Base-by-base conservation (phyloP, 2,329 filamentous ascomycete genomes). In the Cladosporium austrohemisphaericum region DNA sequence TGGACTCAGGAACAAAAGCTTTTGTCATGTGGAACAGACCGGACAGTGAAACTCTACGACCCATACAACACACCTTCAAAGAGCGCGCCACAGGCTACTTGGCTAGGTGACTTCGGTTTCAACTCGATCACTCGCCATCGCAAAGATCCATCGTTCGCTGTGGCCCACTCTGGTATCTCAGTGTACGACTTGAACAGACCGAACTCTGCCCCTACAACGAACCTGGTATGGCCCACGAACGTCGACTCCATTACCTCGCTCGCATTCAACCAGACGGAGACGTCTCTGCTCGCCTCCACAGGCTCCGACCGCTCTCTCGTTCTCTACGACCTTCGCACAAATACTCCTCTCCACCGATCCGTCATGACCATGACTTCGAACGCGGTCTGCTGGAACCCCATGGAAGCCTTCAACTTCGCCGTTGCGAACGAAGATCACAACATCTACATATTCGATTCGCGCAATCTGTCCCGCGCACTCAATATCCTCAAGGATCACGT, bases 371-470 rank as follows among this genome's bases (percentile, higher is more conserved):
- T 98, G 58, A 83, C 90, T 29, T 86, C 82, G 52, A 96, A 95
- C 71, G 80, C 84, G 41, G 78, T 96, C 45, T 79, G 86, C 35
- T 98, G 92, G 89, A 96, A 96, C 59, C 93, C 93, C 0, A 93
- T 96, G 85, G 91, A 95, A 68, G 87, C 90, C 6, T 95, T 95
- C 76, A 95, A 97, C 71, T 85, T 97, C 63, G 92, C 90, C 13
- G 83, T 91, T 23, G 93, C 88, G 10, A 94, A 87, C 59, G 93
- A 98, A 74, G 93, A 97, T 64, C 92, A 96, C 72, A 94, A 95
- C 68, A 79, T 86, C 57, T 88, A 90, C 64, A 79, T 96, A 53
- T 98, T 98, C 63, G 93, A 98, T 68, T 94, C 94, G 81, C 81
- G 93, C 59, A 92, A 89, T 65, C 85, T 95, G 67, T 83, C 88